A percentile compares a stretch with the other conserved stretches of the same genome.
These are phyloP conservation scores for Toxicodendron radicans DNA, from an alignment of 345 rosid genomes.

Conservation along the genomic window DNA sequence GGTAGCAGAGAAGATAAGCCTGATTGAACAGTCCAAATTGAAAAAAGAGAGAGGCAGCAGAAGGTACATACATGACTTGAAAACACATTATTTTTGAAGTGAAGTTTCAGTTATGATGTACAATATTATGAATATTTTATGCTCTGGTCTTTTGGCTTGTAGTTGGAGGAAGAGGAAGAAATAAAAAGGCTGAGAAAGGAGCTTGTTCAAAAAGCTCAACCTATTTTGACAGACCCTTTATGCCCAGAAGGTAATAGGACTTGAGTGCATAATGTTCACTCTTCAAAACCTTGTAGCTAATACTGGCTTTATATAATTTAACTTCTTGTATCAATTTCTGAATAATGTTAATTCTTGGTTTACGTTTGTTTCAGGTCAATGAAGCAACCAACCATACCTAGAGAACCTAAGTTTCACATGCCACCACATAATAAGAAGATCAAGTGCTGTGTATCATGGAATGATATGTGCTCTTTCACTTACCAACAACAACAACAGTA, in stretches of 20 bases:
- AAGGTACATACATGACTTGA: conserved; percentile 46
- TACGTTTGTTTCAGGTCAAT: conserved; percentile 47
- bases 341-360: not conserved
- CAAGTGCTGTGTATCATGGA: conserved; percentile 70
- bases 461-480: conserved; percentile 40
- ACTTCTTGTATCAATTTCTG: too few relatives aligned
- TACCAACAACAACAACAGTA: conserved; percentile 22
- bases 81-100: not conserved
- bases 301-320: too few relatives aligned
- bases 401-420: conserved; percentile 75
- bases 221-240: conserved; percentile 89
- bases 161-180: conserved; percentile 95
- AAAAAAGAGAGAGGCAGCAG: conserved; percentile 83
- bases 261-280: not conserved
- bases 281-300: not conserved
- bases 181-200: conserved; percentile 76
- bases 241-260: conserved; percentile 71
- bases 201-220: conserved; percentile 91
- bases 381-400: conserved; percentile 81
- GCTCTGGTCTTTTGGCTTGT: conserved; percentile 13
- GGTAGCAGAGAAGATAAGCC: conserved; percentile 77
- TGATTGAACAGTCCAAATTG: conserved; percentile 81
- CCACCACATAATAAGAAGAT: conserved; percentile 91
- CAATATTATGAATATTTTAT: not conserved
- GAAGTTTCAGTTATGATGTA: not conserved